Base-by-base conservation (phyloP, 768 basidiomycete species). In the Boletus sp. region DNA sequence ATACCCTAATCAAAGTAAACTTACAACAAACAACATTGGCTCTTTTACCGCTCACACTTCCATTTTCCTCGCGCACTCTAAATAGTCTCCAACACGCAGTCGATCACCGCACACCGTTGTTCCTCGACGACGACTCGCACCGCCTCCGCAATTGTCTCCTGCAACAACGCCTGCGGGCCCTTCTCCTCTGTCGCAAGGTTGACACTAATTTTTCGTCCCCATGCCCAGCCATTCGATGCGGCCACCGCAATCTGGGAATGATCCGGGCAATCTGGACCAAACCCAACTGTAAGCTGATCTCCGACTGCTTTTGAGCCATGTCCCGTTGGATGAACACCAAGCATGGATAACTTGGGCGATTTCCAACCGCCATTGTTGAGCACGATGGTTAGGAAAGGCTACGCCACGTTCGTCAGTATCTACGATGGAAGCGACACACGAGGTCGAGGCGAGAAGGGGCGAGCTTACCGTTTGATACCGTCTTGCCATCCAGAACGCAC, bases 291-390 rank as follows among this genome's bases (percentile, higher is more conserved):
- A 1, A 90, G 78, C 47, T 79, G 72, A 7, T 75, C 75, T 0
- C 81, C 83, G 1, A 75, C 64, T 0, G 66, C 63, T 1, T 69
- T 73, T 8, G 80, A 75, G 3, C 85, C 86, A 44, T 80, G 67
- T 0, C 87, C 87, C 0, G 64, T 59, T 0, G 87, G 88, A 61
- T 90, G 81, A 0, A 89, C 79, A 3, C 81, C 81, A 10, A 87
- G 71, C 83, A 89, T 82, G 0, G 86, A 87, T 12, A 81, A 62
- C 58, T 78, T 82, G 4, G 88, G 87, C 0, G 85, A 82, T 62
- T 76, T 83, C 86, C 85, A 86, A 0, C 85, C 86, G 0, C 86
- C 86, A 55, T 90, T 90, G 67, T 89, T 89, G 14, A 90, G 69
- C 1, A 90, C 75, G 59, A 90, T 75, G 0, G 86, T 89, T 29